Percentiles rank a stretch among this genome's conserved stretches.
These are phyloP conservation scores for Cryptosporidium meleagridis DNA, from an alignment of 169 alveolate species.

Conservation along the genomic window DNA sequence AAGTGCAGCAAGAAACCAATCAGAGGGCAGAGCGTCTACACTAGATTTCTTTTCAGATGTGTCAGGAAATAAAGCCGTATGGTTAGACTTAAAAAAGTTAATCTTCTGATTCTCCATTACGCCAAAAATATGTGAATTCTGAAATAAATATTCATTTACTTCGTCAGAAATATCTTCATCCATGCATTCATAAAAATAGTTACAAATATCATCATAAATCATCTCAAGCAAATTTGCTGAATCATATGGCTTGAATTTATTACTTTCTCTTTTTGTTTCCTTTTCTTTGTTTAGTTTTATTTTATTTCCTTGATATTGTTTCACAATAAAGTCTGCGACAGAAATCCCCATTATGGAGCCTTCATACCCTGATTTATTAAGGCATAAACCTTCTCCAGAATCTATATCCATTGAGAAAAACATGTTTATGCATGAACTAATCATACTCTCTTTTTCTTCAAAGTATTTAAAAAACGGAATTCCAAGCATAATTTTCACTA, in stretches of 20 bases:
- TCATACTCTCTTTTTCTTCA: slow-evolving; percentile 53
- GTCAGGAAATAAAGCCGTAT: slow-evolving; percentile 30
- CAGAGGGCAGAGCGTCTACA: slow-evolving; percentile 54
- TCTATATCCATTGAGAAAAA: slow-evolving; percentile 14
- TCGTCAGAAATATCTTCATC: slow-evolving; percentile 30
- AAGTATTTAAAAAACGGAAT: slow-evolving; percentile 56
- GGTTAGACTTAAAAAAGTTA: background rate
- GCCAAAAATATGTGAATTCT: slow-evolving; percentile 7
- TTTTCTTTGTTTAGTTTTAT: background rate
- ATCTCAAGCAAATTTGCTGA: slow-evolving; percentile 40
- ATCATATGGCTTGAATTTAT: slow-evolving; percentile 18
- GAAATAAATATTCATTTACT: slow-evolving; percentile 32
- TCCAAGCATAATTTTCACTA: slow-evolving; percentile 34
- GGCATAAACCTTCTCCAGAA: slow-evolving; percentile 29
- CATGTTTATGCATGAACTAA: slow-evolving; percentile 25
- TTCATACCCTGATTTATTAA: slow-evolving; percentile 10
- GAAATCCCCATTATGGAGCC: slow-evolving; percentile 43
- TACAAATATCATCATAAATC: slow-evolving; percentile 45
- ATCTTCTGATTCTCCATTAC: slow-evolving; percentile 15
- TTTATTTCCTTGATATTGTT: slow-evolving; percentile 24
- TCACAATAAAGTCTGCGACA: slow-evolving; percentile 11
- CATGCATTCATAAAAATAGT: slow-evolving; percentile 59
- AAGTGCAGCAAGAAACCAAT: slow-evolving; percentile 41
- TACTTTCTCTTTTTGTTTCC: background rate
- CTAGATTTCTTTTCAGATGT: slow-evolving; percentile 31